Conservation (phyloP, 176 grass and related monocot genomes). For the Areca catechu region DNA sequence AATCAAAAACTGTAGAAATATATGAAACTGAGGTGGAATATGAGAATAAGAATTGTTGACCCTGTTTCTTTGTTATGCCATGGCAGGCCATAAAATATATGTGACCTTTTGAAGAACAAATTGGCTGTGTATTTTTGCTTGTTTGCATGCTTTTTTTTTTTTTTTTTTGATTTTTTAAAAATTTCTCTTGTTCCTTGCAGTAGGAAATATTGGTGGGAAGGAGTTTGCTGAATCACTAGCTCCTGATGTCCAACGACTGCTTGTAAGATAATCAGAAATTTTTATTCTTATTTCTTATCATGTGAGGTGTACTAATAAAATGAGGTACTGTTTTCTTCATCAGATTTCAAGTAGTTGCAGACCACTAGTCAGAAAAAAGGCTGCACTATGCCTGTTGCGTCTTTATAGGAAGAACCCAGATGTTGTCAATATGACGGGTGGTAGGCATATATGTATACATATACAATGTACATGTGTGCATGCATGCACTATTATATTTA, state of each 20-base stretch:
- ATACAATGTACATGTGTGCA: background rate
- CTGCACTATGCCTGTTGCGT: slow-evolving; percentile 84
- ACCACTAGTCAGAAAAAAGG: slow-evolving; percentile 96
- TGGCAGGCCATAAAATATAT: too few relatives aligned
- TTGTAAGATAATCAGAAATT: slow-evolving; percentile 43
- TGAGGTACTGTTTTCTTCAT: slow-evolving; percentile 17
- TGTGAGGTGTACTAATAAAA: slow-evolving; percentile 16
- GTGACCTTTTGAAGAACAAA: too few relatives aligned
- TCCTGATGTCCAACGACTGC: slow-evolving; percentile 93
- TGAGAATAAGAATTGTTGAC: too few relatives aligned
- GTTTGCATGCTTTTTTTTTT: too few relatives aligned
- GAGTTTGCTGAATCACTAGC: slow-evolving; percentile 98
- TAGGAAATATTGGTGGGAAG: slow-evolving; percentile 99
- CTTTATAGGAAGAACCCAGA: slow-evolving; percentile 99
- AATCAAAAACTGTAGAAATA: too few relatives aligned
- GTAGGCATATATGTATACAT: slow-evolving; percentile 31
- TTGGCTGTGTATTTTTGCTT: too few relatives aligned
- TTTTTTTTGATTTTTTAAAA: too few relatives aligned
- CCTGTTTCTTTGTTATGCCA: too few relatives aligned
- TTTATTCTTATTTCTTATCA: slow-evolving; percentile 2
- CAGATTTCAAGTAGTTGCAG: slow-evolving; percentile 98
- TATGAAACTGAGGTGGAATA: too few relatives aligned
- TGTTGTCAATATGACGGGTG: slow-evolving; percentile 98
- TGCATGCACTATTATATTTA: too few relatives aligned
- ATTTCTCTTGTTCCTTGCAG: slow-evolving; percentile 34